Base-by-base conservation (phyloP, 2,329 filamentous ascomycete genomes). In the Penicillium frequentans region DNA sequence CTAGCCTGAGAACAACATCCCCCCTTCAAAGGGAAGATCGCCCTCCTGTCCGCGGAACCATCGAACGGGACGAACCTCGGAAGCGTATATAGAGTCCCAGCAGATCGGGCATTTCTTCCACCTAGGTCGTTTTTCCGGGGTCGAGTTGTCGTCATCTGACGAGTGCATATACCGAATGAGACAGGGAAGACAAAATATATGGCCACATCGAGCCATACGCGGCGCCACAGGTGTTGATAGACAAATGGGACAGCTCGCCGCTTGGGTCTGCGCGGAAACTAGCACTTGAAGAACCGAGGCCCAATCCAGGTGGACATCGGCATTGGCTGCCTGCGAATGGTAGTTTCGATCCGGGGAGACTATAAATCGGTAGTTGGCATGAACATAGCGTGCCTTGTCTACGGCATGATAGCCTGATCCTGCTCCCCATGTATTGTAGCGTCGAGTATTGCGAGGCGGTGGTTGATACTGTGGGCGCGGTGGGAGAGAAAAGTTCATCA, bases 31-130 rank as follows among this genome's bases (percentile, higher is more conserved):
- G 5, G 93, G 91, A 35, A 91, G 78, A 39, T 90, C 85, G 44
- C 86, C 88, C 75, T 98, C 93, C 74, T 97, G 92, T 0, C 92
- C 93, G 39, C 85, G 85, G 68, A 96, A 97, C 83, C 95, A 97
- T 49, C 93, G 85, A 23, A 97, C 93, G 1, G 95, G 92, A 49
- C 90, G 84, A 23, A 90, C 91, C 62, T 99, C 95, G 9, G 90
- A 89, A n/a, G 93, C 83, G 71, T 95, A 96, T n/a, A 99, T 86
- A 48, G 85, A 87, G 73, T 99, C 95, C 78, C 91, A 95, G 73
- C 95, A 99, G 33, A 99, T 93, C 0, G 95, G 93, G 66, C 95
- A 99, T 72, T 96, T 96, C 78, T 96, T 96, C 85, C 91, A 97
- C 54, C 89, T 83, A 29, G 89, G 81, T 66, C 85, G 88, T 76